A percentile compares a stretch with the other conserved stretches of the same genome.
phyloP scores from a whole-genome alignment of 2,329 filamentous ascomycete species.

The Boeremia exigua region DNA sequence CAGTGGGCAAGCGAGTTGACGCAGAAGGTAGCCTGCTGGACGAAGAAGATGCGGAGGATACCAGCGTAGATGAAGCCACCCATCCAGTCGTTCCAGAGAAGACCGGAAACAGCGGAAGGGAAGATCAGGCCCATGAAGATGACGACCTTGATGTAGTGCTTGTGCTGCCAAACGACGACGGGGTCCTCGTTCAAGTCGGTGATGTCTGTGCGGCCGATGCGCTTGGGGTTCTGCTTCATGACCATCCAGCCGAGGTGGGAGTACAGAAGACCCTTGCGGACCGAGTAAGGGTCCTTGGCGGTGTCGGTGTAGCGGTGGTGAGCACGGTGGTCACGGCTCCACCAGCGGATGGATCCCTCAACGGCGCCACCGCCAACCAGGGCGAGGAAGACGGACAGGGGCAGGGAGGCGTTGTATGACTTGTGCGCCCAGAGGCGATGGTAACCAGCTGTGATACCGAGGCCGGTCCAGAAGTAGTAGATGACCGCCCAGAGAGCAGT shows the following conservation, averaged over 20 bases:
- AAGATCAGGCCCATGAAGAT: slow-evolving; percentile 57
- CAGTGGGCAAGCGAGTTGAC: slow-evolving; percentile 62
- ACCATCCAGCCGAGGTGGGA: slow-evolving; percentile 61
- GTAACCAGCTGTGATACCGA: slow-evolving; percentile 66
- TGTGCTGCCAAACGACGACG: slow-evolving; percentile 59
- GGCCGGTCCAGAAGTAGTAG: slow-evolving; percentile 85
- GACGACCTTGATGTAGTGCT: slow-evolving; percentile 56
- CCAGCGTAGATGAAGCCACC: slow-evolving; percentile 60
- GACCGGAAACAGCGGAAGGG: slow-evolving; percentile 56
- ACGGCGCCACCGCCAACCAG: slow-evolving; percentile 57
- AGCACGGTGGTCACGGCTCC: slow-evolving; percentile 58
- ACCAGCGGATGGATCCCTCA: slow-evolving; percentile 59
- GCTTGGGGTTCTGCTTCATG: slow-evolving; percentile 62
- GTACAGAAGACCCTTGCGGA: slow-evolving; percentile 59
- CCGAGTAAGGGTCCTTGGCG: slow-evolving; percentile 60
- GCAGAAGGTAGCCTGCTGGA: slow-evolving; percentile 61
- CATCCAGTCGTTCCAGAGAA: slow-evolving; percentile 57
- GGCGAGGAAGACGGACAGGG: slow-evolving; percentile 57
- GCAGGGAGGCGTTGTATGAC: slow-evolving; percentile 53
- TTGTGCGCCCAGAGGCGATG: slow-evolving; percentile 76
- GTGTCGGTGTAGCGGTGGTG: slow-evolving; percentile 62
- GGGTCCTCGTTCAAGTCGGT: slow-evolving; percentile 59
- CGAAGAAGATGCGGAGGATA: slow-evolving; percentile 60
- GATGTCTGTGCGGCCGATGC: slow-evolving; percentile 59
- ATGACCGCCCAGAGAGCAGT: slow-evolving; percentile 75